Evolutionary conservation across 768 basidiomycete genomes (phyloP).

Genomic region (Boletus subparvulus): DNA sequence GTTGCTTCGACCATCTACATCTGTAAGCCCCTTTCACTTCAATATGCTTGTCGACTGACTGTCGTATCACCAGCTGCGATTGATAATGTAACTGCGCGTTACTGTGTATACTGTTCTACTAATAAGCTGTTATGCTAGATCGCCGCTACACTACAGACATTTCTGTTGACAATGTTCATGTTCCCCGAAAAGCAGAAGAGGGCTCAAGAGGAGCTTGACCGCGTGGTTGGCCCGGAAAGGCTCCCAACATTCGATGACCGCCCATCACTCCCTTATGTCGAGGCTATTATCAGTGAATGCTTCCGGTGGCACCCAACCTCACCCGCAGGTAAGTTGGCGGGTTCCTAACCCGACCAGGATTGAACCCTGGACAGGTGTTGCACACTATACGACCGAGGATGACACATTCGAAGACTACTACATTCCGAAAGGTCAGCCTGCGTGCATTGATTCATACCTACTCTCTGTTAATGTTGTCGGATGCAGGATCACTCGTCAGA

Average conservation of each 20-base stretch:
- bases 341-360: background rate
- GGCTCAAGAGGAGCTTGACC: constrained; percentile 18
- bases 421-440: background rate
- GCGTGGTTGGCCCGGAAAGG: constrained; percentile 10
- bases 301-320: constrained; percentile 5
- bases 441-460: background rate
- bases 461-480: background rate
- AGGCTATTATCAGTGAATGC: constrained; percentile 12
- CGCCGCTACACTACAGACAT: constrained; percentile 3
- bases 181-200: constrained; percentile 17
- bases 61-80: background rate
- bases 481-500: background rate
- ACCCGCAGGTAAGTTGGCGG: background rate
- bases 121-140: constrained; percentile 13
- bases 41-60: background rate
- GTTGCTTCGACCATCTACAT: background rate
- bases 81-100: background rate
- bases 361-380: background rate
- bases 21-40: background rate
- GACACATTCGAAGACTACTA: constrained; percentile 2
- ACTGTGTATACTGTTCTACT: background rate
- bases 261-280: constrained; percentile 17
- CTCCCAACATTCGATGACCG: constrained; percentile 19
- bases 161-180: constrained; percentile 17
- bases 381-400: constrained; percentile 5